phyloP scores from a whole-genome alignment of 2,329 filamentous ascomycete species.

The Hymenoscyphus fructigenus region DNA sequence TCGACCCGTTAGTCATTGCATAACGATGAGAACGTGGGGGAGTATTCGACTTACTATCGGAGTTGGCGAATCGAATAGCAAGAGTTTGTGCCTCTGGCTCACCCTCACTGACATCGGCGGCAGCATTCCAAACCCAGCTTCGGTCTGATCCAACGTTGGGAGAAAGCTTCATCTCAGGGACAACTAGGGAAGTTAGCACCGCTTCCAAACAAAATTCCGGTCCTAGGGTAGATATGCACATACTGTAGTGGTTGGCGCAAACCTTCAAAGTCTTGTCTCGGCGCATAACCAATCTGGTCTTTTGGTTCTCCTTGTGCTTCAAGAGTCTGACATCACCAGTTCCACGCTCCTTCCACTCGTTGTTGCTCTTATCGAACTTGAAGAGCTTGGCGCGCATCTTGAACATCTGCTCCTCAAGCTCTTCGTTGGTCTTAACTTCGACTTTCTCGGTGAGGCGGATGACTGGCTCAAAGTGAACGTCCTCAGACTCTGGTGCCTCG shows the following conservation, averaged over 20 bases:
- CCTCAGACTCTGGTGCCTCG: conserved; percentile 80
- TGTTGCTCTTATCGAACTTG: conserved; percentile 88
- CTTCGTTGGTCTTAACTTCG: conserved; percentile 96
- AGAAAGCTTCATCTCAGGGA: conserved; percentile 97
- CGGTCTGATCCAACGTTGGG: conserved; percentile 98
- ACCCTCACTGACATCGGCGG: conserved; percentile 96
- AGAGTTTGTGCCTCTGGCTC: conserved; percentile 95
- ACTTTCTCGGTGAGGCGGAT: conserved; percentile 95
- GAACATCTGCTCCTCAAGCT: conserved; percentile 94
- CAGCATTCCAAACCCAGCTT: conserved; percentile 99
- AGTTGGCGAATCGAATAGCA: conserved; percentile 96
- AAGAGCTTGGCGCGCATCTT: conserved; percentile 99
- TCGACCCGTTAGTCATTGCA: conserved; percentile 26
- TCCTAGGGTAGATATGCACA: conserved; percentile 38
- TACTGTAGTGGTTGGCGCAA: conserved; percentile 99
- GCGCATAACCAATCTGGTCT: conserved; percentile 97
- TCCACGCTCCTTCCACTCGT: conserved; percentile 99
- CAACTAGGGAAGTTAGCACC: conserved; percentile 57
- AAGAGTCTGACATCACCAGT: conserved; percentile 94
- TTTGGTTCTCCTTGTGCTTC: conserved; percentile 98
- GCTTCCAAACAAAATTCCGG: not conserved
- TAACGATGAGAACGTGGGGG: not conserved
- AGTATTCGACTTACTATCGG: conserved; percentile 71
- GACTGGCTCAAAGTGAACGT: conserved; percentile 96
- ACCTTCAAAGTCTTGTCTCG: conserved; percentile 99